Conservation (phyloP, 441 rosid species). For the Kokia cookei region DNA sequence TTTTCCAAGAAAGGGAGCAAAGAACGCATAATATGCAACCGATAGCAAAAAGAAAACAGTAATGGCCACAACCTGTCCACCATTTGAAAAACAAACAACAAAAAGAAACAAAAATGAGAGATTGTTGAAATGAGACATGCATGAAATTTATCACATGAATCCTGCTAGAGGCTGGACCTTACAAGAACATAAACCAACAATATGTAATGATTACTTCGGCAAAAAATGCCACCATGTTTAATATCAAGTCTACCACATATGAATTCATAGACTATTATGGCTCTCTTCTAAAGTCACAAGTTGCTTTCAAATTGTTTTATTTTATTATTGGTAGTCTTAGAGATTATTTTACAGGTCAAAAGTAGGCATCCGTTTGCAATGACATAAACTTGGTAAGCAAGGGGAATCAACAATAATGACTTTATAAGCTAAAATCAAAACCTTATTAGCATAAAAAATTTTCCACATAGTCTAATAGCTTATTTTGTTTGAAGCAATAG, state of each 20-base stretch:
- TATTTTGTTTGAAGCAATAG: neutral
- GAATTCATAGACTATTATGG: neutral
- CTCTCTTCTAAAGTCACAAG: neutral
- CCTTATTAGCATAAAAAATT: neutral
- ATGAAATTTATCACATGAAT: neutral
- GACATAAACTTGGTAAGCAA: neutral
- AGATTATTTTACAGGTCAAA: neutral
- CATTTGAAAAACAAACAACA: conserved; percentile 6
- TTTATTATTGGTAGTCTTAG: neutral
- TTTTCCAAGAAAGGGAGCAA: conserved; percentile 89
- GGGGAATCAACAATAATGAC: neutral
- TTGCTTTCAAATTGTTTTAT: neutral
- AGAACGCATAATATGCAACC: conserved; percentile 86
- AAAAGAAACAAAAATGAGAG: neutral
- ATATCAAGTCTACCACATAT: neutral
- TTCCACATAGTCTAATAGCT: neutral
- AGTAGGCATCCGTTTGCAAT: neutral
- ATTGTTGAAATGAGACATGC: neutral
- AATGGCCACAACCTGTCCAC: conserved; percentile 75
- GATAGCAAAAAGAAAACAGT: conserved; percentile 75
- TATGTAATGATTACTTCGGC: neutral
- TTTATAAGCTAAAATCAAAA: neutral
- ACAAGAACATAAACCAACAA: conserved; percentile 3
- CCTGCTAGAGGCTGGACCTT: neutral
- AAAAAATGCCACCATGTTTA: neutral